Conservation (phyloP, 2,329 filamentous ascomycete species). For the Colletotrichum spinosum region DNA sequence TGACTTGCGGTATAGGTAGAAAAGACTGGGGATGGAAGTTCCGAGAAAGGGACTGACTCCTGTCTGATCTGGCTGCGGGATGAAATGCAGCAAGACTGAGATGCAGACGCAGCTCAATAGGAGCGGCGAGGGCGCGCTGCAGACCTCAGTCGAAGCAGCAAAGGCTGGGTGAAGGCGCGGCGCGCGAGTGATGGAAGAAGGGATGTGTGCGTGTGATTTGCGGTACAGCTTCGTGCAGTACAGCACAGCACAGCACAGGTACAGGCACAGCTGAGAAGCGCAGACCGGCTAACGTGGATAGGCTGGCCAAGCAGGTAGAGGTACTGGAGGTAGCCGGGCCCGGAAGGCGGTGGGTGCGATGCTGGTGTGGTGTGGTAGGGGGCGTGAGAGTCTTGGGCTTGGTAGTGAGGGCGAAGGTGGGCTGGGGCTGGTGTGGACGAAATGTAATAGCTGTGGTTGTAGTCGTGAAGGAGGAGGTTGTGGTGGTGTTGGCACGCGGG, state of each 20-base stretch:
- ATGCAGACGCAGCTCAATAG: conserved; percentile 22
- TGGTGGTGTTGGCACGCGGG: conserved; percentile 8
- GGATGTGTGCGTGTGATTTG: conserved; percentile 16
- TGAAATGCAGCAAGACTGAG: conserved; percentile 18
- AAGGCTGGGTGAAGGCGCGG: background rate
- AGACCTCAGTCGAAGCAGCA: background rate
- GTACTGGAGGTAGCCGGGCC: background rate
- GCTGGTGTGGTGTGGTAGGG: conserved; percentile 13
- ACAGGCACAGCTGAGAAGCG: conserved; percentile 14
- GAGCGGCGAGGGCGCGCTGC: conserved; percentile 9
- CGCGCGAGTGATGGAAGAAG: conserved; percentile 6
- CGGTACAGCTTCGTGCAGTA: background rate
- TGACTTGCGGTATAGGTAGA: conserved; percentile 22
- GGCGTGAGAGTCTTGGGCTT: conserved; percentile 2
- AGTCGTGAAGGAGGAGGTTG: background rate
- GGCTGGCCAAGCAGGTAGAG: conserved; percentile 11
- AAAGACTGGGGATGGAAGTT: conserved; percentile 21
- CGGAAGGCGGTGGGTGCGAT: conserved; percentile 10
- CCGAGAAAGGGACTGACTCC: conserved; percentile 30
- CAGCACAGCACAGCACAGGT: conserved; percentile 1
- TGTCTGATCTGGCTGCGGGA: conserved; percentile 32
- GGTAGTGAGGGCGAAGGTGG: background rate
- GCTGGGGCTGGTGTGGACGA: conserved; percentile 3
- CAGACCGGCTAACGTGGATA: conserved; percentile 13
- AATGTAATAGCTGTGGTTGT: conserved; percentile 1